phyloP scores from a whole-genome alignment of 495 filamentous ascomycete genomes.

The Hypoxylon intermedium region DNA sequence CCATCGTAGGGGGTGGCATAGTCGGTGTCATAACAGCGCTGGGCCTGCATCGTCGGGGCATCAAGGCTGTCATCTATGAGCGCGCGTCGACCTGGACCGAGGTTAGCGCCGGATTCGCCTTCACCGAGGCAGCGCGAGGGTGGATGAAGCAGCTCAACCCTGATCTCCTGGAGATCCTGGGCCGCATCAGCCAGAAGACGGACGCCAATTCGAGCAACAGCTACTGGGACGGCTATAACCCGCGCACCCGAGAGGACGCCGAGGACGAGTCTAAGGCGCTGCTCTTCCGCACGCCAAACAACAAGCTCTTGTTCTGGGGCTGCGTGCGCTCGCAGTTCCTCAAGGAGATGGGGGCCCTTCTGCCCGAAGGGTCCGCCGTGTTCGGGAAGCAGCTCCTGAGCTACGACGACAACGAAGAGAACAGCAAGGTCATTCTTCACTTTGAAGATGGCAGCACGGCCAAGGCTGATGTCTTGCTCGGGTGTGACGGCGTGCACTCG shows the following conservation, averaged over 20 bases:
- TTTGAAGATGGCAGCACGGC: too few species aligned
- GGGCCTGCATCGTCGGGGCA: conserved; percentile 49
- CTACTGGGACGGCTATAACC: conserved; percentile 1
- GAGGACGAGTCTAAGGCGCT: not conserved
- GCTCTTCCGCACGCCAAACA: not conserved
- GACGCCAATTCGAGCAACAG: conserved; percentile 15
- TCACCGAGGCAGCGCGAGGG: conserved; percentile 48
- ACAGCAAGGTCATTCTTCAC: not conserved
- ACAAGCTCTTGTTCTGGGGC: not conserved
- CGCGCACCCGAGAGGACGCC: not conserved
- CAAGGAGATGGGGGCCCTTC: conserved; percentile 22
- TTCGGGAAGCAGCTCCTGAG: conserved; percentile 32
- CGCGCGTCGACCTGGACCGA: conserved; percentile 51
- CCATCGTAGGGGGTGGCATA: conserved; percentile 60
- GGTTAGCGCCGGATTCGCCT: conserved; percentile 61
- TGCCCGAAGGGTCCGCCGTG: conserved; percentile 9
- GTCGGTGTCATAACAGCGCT: conserved; percentile 53
- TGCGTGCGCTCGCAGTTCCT: conserved; percentile 31
- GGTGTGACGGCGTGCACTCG: too few species aligned
- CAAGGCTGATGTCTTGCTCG: too few species aligned
- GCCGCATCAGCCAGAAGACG: not conserved
- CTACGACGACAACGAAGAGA: not conserved
- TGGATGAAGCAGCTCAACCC: not conserved
- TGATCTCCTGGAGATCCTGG: not conserved
- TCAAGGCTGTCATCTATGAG: conserved; percentile 56